Evolutionary conservation across 148 eudicot genomes (phyloP).

Genomic region (Polygonum maritimum): DNA sequence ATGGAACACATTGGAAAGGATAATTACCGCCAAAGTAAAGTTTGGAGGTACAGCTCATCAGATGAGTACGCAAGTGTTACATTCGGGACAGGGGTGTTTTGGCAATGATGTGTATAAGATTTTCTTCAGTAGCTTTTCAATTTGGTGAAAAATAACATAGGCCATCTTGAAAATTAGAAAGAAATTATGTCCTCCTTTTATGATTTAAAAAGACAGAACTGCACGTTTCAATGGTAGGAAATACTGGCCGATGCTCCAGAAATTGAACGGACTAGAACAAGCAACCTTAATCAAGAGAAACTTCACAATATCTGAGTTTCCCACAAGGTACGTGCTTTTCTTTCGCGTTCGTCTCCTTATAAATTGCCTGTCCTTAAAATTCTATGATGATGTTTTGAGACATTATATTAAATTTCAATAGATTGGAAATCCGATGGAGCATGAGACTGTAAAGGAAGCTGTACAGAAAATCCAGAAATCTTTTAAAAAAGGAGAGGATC

Average conservation of each 20-base stretch:
- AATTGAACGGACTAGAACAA: conserved; percentile 45
- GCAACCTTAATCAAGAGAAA: conserved; percentile 33
- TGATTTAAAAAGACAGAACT: background rate
- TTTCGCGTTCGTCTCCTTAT: background rate
- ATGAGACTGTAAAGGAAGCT: conserved; percentile 58
- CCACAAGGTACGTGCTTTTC: conserved; percentile 42
- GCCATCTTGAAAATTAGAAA: background rate
- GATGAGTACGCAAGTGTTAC: no score
- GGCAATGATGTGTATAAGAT: no score
- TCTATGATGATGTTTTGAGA: background rate
- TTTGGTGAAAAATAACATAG: background rate
- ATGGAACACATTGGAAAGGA: no score
- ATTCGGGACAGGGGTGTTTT: no score
- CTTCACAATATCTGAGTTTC: conserved; percentile 58
- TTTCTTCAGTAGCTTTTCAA: background rate
- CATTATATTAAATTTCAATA: conserved; percentile 13
- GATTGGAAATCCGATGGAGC: conserved; percentile 83
- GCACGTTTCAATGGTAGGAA: conserved; percentile 37
- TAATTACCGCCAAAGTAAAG: no score
- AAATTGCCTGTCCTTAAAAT: background rate
- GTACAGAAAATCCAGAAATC: conserved; percentile 44
- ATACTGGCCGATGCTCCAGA: conserved; percentile 75
- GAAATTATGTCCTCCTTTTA: background rate
- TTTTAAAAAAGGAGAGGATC: conserved; percentile 37
- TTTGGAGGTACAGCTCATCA: no score